These are phyloP conservation scores for Talaromyces rugulosus DNA, from an alignment of 2,329 filamentous ascomycete genomes.

Conservation along the genomic window DNA sequence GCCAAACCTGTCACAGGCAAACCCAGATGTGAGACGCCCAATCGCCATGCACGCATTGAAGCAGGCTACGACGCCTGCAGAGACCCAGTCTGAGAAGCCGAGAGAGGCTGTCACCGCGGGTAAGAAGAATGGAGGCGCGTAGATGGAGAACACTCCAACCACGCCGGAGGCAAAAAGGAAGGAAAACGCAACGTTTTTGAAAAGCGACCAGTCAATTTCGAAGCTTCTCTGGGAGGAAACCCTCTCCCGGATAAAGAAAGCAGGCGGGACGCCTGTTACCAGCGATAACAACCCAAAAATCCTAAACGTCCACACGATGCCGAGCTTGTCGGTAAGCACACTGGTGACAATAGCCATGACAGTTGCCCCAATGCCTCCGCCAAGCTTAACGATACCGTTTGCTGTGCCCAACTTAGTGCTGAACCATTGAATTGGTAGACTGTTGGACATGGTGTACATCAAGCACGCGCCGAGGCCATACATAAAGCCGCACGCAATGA, in stretches of 20 bases:
- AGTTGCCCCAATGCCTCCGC: background rate
- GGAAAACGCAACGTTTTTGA: background rate
- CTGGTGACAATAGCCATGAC: background rate
- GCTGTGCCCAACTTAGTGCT: background rate
- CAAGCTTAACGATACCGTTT: conserved; percentile 1
- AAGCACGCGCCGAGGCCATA: background rate
- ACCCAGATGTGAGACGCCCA: background rate
- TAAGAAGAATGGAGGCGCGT: background rate
- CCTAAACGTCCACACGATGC: background rate
- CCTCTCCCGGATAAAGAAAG: background rate
- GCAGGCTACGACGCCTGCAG: background rate
- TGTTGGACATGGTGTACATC: conserved; percentile 3
- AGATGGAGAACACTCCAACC: background rate
- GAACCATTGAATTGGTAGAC: conserved; percentile 1
- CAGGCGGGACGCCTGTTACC: background rate
- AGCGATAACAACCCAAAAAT: conserved; percentile 1
- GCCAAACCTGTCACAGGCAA: background rate
- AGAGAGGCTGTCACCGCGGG: background rate
- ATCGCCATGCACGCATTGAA: conserved; percentile 4
- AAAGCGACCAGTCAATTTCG: background rate
- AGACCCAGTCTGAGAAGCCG: background rate
- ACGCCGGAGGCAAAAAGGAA: background rate
- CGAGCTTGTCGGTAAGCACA: background rate
- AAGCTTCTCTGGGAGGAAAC: background rate
- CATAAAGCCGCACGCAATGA: background rate